Evolutionary conservation across 768 basidiomycete species (phyloP), one percentile per base, ranked within the genome.

Genomic region (Astraeus odoratus): DNA sequence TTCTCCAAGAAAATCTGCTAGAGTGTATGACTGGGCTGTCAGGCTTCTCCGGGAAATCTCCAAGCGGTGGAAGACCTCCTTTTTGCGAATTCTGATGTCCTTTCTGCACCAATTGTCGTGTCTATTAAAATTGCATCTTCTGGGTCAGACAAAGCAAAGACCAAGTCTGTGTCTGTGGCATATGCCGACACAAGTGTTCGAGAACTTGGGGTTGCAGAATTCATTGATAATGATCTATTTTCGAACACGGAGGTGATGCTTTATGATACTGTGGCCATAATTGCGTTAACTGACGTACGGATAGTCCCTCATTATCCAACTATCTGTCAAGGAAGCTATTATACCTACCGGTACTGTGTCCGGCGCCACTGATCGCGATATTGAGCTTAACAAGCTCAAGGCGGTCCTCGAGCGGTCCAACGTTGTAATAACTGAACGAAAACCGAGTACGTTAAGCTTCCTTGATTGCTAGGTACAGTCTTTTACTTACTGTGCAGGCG

Each of bases 241-340:
- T 93, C 91, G 1, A 99, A 98, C 56, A 83, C 86, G 3, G 95
- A 99, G 74, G 95, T 91, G 48, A n/a, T 42, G 13, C 34, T 19
- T 43, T 18, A 12, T 22, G 20, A 27, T 18, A 19, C 26, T 10
- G 22, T 44, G 10, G 15, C 27, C 30, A 23, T n/a, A 16, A 18
- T n/a, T 20, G 1, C 7, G 25, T 36, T 49, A 26, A 50, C 44
- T 22, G 30, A 20, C 34, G 10, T 33, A 10, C 39, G 35, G 22
- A 26, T 56, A 97, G 95, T 92, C 92, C 2, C 76, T 98, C 26
- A 69, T 97, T 27, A 98, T 98, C 48, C 96, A 99, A 61, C 77
- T 98, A 2, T 93, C 91, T 0, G 89, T 92, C n/a, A 98, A 98
- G 61, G 96, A 99, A 64, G 92, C 91, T 3, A 75, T 98, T 43